Evolutionary conservation across 352 stramenopile species (phyloP).

Genomic region (Globisporangium camurandrum): DNA sequence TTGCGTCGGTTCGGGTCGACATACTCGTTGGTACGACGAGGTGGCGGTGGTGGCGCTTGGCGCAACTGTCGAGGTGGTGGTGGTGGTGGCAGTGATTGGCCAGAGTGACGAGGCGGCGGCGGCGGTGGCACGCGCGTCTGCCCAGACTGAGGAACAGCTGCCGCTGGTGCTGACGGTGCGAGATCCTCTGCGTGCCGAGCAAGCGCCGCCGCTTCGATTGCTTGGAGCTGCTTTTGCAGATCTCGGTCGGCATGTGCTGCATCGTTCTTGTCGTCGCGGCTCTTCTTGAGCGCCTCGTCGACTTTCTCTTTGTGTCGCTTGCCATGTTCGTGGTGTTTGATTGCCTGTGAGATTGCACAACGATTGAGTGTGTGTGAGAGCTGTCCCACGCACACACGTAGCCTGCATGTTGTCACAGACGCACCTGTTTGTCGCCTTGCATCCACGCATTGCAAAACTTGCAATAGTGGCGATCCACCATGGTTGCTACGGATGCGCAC

Average conservation of each 20-base stretch:
- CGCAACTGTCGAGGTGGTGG: slow-evolving; percentile 11
- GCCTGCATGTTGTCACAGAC: slow-evolving; percentile 6
- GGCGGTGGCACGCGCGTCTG: slow-evolving; percentile 17
- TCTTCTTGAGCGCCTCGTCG: slow-evolving; percentile 59
- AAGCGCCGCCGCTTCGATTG: slow-evolving; percentile 47
- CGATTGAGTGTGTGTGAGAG: neutral
- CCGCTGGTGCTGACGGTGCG: neutral
- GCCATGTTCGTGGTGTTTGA: slow-evolving; percentile 79
- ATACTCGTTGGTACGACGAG: slow-evolving; percentile 4
- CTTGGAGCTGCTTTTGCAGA: slow-evolving; percentile 50
- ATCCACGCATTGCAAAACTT: slow-evolving; percentile 88
- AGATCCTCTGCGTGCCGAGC: slow-evolving; percentile 9
- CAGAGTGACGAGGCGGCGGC: slow-evolving; percentile 17
- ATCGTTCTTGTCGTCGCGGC: slow-evolving; percentile 64
- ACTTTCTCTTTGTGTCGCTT: slow-evolving; percentile 68
- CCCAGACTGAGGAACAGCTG: no score
- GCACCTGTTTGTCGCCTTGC: slow-evolving; percentile 64
- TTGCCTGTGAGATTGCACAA: slow-evolving; percentile 30
- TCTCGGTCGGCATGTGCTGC: slow-evolving; percentile 46
- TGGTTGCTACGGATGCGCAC: slow-evolving; percentile 8
- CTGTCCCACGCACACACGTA: neutral
- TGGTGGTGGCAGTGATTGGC: neutral
- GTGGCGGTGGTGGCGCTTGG: slow-evolving; percentile 16
- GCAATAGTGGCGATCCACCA: slow-evolving; percentile 79
- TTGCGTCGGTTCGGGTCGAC: no score